Evolutionary conservation across 2,329 filamentous ascomycete genomes (phyloP).

Genomic region (Cadophora luteo-olivacea): DNA sequence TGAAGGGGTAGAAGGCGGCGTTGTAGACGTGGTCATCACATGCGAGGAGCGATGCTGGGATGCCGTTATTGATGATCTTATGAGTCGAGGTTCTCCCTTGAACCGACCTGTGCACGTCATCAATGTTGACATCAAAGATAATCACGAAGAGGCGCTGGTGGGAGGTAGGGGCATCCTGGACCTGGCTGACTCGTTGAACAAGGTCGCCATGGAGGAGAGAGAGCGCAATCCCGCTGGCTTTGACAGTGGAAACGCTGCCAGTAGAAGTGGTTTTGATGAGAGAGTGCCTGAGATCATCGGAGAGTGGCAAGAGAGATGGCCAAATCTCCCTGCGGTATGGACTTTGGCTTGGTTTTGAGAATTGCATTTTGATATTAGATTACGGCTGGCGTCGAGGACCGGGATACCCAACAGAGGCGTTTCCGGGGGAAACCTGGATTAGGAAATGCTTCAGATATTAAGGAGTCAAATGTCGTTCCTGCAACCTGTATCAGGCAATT

Average conservation of each 20-base stretch:
- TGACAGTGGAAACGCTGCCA: slow-evolving; percentile 70
- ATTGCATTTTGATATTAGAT: slow-evolving; percentile 23
- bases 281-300: slow-evolving; percentile 90
- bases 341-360: slow-evolving; percentile 90
- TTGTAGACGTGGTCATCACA: slow-evolving; percentile 94
- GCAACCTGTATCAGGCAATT: slow-evolving; percentile 3
- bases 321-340: slow-evolving; percentile 89
- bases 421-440: slow-evolving; percentile 12
- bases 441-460: slow-evolving; percentile 20
- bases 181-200: slow-evolving; percentile 84
- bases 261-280: slow-evolving; percentile 85
- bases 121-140: slow-evolving; percentile 98
- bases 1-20: slow-evolving; percentile 81
- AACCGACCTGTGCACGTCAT: slow-evolving; percentile 97
- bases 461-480: slow-evolving; percentile 13
- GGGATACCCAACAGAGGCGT: slow-evolving; percentile 35
- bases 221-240: slow-evolving; percentile 67
- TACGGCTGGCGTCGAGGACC: slow-evolving; percentile 29
- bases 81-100: slow-evolving; percentile 82
- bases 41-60: slow-evolving; percentile 99
- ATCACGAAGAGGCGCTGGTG: slow-evolving; percentile 93
- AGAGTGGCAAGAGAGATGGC: slow-evolving; percentile 95
- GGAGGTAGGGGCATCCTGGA: slow-evolving; percentile 93
- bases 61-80: slow-evolving; percentile 91
- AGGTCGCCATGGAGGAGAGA: slow-evolving; percentile 78